These are phyloP conservation scores for Vigna radiata DNA, from an alignment of 306 rosid genomes.

Conservation along the genomic window DNA sequence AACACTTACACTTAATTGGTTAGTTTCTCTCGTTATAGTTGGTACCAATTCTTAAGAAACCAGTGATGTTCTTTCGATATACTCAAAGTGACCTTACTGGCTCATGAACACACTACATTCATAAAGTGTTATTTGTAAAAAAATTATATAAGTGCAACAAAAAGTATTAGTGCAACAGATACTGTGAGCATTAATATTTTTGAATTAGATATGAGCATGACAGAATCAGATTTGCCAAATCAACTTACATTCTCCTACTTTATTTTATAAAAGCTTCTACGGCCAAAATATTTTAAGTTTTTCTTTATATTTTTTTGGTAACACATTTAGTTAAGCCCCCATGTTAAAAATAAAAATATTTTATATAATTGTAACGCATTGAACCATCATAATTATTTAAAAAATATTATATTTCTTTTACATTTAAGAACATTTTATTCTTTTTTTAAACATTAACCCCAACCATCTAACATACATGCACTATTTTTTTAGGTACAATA, in stretches of 20 bases:
- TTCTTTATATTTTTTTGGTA: neutral
- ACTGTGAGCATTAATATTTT: neutral
- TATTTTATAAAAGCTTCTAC: neutral
- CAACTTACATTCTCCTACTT: neutral
- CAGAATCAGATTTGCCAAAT: neutral
- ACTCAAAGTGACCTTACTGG: neutral
- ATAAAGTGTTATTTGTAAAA: neutral
- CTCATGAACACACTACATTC: slow-evolving; percentile 3
- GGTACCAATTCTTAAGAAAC: neutral
- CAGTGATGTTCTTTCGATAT: neutral
- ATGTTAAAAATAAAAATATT: neutral
- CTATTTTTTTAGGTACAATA: neutral
- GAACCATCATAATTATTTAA: neutral
- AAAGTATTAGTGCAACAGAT: neutral
- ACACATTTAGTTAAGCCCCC: neutral
- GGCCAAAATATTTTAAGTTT: neutral
- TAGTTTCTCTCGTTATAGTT: neutral
- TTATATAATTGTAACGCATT: neutral
- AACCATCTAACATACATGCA: neutral
- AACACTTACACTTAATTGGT: neutral
- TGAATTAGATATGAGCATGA: neutral
- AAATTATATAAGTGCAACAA: neutral
- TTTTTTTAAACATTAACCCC: neutral
- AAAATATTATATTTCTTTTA: neutral
- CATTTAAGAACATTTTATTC: neutral